These are phyloP conservation scores for Chaetomiaceae sp. DNA, from an alignment of 2,329 filamentous ascomycete species.

Conservation along the genomic window DNA sequence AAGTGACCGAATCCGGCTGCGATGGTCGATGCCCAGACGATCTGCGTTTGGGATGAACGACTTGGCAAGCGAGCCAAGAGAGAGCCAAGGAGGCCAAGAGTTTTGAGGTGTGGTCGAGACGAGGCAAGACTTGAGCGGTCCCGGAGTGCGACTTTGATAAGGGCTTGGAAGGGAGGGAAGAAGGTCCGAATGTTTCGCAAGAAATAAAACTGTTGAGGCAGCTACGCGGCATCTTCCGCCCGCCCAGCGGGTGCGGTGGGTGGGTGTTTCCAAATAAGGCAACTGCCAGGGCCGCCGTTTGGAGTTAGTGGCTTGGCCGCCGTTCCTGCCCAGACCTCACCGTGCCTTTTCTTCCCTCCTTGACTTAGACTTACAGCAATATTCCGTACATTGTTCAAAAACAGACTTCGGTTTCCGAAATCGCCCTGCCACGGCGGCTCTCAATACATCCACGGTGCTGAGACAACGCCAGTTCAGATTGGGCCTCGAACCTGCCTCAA, in stretches of 20 bases:
- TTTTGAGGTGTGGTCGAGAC: constrained; percentile 1
- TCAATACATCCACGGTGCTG: too few species aligned
- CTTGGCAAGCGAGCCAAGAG: constrained; percentile 14
- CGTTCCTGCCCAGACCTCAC: too few species aligned
- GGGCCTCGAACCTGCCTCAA: background rate
- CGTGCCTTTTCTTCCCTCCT: too few species aligned
- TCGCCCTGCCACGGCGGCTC: background rate
- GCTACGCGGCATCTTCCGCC: background rate
- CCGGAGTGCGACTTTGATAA: background rate
- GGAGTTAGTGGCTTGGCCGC: too few species aligned
- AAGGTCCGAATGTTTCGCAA: background rate
- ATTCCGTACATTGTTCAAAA: too few species aligned
- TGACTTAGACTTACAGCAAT: too few species aligned
- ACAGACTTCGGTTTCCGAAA: too few species aligned
- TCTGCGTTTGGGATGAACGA: constrained; percentile 17
- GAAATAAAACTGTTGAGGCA: background rate
- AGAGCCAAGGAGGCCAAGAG: constrained; percentile 4
- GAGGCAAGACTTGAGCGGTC: background rate
- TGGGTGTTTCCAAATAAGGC: background rate
- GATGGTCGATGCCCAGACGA: constrained; percentile 19
- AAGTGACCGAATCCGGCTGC: constrained; percentile 17
- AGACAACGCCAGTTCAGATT: background rate
- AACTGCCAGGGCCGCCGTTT: too few species aligned
- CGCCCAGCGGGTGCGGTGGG: too few species aligned
- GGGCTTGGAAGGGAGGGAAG: background rate